Evolutionary conservation across 164 flowering plant genomes (phyloP).

Genomic region (Santalum album): DNA sequence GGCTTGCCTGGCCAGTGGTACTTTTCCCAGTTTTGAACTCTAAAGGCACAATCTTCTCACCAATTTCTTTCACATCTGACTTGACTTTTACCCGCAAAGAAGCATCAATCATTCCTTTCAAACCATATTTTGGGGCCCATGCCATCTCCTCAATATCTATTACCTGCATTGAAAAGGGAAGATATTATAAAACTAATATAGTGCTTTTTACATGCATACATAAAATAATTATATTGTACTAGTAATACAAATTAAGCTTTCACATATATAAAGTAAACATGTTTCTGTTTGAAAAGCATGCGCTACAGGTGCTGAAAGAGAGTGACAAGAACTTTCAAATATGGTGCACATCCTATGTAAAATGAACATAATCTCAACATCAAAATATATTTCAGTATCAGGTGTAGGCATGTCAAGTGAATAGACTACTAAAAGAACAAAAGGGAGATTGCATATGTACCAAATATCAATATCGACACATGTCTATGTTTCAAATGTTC

Average conservation of each 20-base stretch:
- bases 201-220: background rate
- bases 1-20: conserved; percentile 86
- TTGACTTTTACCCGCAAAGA: conserved; percentile 52
- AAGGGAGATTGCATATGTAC: too few species aligned
- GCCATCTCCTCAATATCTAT: conserved; percentile 97
- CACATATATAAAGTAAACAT: too few species aligned
- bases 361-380: too few species aligned
- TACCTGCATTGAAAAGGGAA: conserved; percentile 35
- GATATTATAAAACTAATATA: background rate
- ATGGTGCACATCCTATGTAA: too few species aligned
- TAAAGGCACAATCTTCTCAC: conserved; percentile 70
- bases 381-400: too few species aligned
- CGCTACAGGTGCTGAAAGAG: too few species aligned
- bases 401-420: too few species aligned
- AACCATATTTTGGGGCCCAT: conserved; percentile 96
- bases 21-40: conserved; percentile 96
- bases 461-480: too few species aligned
- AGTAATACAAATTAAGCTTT: background rate
- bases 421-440: too few species aligned
- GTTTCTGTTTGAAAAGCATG: too few species aligned
- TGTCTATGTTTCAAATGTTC: background rate
- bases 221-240: background rate
- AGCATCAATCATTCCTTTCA: conserved; percentile 98
- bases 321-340: too few species aligned
- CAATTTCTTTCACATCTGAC: conserved; percentile 23